Conservation (phyloP, 495 filamentous ascomycete species). For the Lophiotrema nucula region DNA sequence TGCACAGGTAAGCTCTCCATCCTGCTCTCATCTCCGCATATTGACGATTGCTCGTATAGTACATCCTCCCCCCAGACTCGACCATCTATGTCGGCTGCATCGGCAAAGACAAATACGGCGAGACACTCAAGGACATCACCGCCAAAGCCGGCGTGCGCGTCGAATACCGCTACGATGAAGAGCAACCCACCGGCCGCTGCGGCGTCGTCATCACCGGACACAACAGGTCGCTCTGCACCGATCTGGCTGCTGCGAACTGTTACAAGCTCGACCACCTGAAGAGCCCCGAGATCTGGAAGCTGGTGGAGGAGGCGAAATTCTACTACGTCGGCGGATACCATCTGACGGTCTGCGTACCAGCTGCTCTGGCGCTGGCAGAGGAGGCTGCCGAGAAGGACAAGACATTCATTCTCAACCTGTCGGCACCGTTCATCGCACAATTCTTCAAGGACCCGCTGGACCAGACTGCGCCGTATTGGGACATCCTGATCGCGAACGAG, state of each 20-base stretch:
- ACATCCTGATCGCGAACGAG: slow-evolving; percentile 97
- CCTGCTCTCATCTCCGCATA: background rate
- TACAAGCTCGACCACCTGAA: slow-evolving; percentile 95
- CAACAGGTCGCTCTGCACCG: slow-evolving; percentile 89
- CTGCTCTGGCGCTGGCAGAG: slow-evolving; percentile 82
- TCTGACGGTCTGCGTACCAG: slow-evolving; percentile 83
- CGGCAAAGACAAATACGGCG: slow-evolving; percentile 86
- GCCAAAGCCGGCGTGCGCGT: slow-evolving; percentile 81
- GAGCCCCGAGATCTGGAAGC: slow-evolving; percentile 82
- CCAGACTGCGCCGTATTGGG: slow-evolving; percentile 80
- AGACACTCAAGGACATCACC: slow-evolving; percentile 75
- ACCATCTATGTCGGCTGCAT: slow-evolving; percentile 92
- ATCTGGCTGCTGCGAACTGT: slow-evolving; percentile 93
- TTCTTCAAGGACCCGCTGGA: slow-evolving; percentile 98
- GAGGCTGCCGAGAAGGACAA: slow-evolving; percentile 88
- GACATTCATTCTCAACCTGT: slow-evolving; percentile 74
- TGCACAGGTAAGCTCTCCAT: slow-evolving; percentile 63
- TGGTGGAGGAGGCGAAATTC: slow-evolving; percentile 80
- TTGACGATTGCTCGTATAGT: slow-evolving; percentile 50
- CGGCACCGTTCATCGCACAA: slow-evolving; percentile 90
- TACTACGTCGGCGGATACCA: slow-evolving; percentile 95
- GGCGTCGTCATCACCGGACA: slow-evolving; percentile 95
- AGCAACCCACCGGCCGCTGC: slow-evolving; percentile 83
- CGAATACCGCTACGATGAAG: slow-evolving; percentile 87
- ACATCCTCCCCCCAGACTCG: slow-evolving; percentile 82